phyloP scores from a whole-genome alignment of 2,329 filamentous ascomycete genomes.

The Colletotrichum sp. region DNA sequence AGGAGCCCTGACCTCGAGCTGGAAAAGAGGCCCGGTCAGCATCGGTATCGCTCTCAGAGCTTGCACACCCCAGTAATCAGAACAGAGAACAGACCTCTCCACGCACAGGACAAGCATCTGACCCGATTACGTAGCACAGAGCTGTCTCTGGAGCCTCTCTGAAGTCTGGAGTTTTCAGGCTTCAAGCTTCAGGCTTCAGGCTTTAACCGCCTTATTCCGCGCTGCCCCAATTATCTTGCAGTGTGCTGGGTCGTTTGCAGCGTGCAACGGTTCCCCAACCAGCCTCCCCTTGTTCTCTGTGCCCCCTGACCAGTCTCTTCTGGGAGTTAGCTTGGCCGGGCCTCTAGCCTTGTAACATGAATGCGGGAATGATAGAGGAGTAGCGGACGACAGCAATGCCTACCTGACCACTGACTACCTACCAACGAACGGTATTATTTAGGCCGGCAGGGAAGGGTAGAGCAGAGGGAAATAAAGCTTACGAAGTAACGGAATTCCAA shows the following conservation, averaged over 20 bases:
- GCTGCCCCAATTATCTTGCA: background rate
- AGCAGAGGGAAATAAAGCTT: background rate
- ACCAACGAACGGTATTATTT: background rate
- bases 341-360: constrained; percentile 1
- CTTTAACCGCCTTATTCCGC: constrained; percentile 7
- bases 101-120: background rate
- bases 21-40: background rate
- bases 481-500: background rate
- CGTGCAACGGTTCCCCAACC: constrained; percentile 10
- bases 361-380: background rate
- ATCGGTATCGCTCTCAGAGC: background rate
- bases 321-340: background rate
- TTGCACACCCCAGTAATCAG: background rate
- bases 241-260: constrained; percentile 3
- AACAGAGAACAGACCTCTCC: constrained; percentile 6
- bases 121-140: background rate
- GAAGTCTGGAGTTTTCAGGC: background rate
- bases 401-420: background rate
- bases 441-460: background rate
- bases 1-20: background rate
- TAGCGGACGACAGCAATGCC: background rate
- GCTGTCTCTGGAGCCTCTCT: background rate
- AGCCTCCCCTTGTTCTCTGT: constrained; percentile 13
- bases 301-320: constrained; percentile 13
- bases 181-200: background rate